These are phyloP conservation scores for Oryza glaberrima DNA, from an alignment of 176 grass and related monocot species.

Conservation along the genomic window DNA sequence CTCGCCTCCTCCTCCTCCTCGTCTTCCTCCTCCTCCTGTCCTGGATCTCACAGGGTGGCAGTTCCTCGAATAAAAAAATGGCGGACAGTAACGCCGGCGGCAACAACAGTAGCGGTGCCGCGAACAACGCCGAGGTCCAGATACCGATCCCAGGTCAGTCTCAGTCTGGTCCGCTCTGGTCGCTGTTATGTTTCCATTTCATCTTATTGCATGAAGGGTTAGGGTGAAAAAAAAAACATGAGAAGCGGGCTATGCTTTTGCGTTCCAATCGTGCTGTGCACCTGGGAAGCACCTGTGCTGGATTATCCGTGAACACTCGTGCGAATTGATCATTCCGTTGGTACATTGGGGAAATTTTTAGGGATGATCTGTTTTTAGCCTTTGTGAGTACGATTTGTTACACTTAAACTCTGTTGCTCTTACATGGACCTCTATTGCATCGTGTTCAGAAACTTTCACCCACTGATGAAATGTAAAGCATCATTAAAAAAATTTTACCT, in stretches of 20 bases:
- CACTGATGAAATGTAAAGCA: not conserved
- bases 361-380: not conserved
- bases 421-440: not conserved
- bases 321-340: not conserved
- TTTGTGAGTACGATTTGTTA: not conserved
- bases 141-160: slow-evolving; percentile 51
- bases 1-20: not conserved
- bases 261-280: no score
- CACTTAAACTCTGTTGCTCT: not conserved
- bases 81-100: slow-evolving; percentile 19
- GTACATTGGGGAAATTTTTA: not conserved
- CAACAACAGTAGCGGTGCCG: not conserved
- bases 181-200: not conserved
- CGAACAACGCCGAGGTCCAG: slow-evolving; percentile 46
- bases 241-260: no score
- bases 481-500: not conserved
- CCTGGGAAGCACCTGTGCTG: no score
- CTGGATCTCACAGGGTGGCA: slow-evolving; percentile 11
- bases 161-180: not conserved
- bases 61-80: slow-evolving; percentile 37
- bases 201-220: no score
- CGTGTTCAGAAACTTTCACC: no score
- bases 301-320: not conserved
- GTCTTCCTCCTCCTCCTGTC: not conserved
- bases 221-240: no score